Evolutionary conservation across 2,329 filamentous ascomycete genomes (phyloP), one percentile per base, ranked within the genome.

Genomic region (Talaromyces funiculosus): DNA sequence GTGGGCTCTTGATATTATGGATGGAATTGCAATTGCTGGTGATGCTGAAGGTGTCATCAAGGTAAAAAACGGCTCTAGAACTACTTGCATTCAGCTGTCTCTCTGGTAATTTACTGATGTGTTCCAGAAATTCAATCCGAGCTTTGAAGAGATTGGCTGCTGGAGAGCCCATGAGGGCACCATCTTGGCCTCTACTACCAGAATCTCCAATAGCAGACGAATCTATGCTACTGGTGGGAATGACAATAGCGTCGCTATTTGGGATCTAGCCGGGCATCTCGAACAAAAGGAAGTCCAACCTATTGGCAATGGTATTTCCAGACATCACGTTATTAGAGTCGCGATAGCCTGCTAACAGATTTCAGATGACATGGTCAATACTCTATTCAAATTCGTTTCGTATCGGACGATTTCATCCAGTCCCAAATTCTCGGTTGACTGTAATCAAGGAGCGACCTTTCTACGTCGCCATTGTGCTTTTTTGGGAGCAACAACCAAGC

Each of bases 211-310:
- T 31, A 83, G 85, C 54, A 85, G 89, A 61, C 84, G 89, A n/a
- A 85, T 94, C n/a, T 94, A 91, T 71, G 91, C 96, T 4, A 97
- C 93, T 0, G 94, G 94, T 8, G 92, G 91, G 53, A 99, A 96
- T 68, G 94, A 99, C 73, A 88, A 92, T 70, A 89, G 87, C 0
- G 85, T 99, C 26, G 89, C 90, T 7, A 84, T 97, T 20, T 99
- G 94, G 94, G 86, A 93, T 65, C 82, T 96, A 56, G 81, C 76
- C 3, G 82, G 86, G 59, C 84, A 81, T 64, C 76, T 78, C 22
- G 73, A 76, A n/a, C 74, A 79, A 22, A 69, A 73, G 7, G 73
- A 78, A 43, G 66, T 76, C 10, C 77, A 78, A 45, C 79, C 79
- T 53, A 85, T 83, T 53, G 84, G 82, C 65, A 85, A 87, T 65